These are phyloP conservation scores for Pyrus hybrid DNA, from an alignment of 331 rosid species.

Conservation along the genomic window DNA sequence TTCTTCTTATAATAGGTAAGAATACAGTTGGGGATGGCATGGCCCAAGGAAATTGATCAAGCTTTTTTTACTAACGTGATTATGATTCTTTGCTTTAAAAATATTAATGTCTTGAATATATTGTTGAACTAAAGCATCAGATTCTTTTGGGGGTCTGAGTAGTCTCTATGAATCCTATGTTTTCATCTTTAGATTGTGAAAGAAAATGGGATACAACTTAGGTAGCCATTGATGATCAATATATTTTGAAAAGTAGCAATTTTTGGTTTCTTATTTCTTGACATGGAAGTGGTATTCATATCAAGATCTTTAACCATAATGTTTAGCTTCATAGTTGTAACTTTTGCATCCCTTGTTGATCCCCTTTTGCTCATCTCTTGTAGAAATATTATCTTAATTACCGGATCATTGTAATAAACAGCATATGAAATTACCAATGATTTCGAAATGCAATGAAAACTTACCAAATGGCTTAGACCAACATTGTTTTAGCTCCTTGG, in stretches of 20 bases:
- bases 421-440: background rate
- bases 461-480: conserved; percentile 77
- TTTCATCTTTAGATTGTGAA: background rate
- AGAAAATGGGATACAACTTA: background rate
- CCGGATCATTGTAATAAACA: background rate
- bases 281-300: background rate
- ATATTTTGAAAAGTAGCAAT: background rate
- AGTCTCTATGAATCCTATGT: too few species aligned
- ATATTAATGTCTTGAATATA: background rate
- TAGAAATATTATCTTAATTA: too few species aligned
- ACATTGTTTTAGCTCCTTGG: conserved; percentile 68
- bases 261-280: background rate
- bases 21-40: conserved; percentile 77
- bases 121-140: background rate
- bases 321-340: background rate
- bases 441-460: conserved; percentile 1
- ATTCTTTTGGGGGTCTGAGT: background rate
- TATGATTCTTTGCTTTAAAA: too few species aligned
- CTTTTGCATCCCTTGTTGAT: background rate
- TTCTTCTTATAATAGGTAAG: conserved; percentile 43
- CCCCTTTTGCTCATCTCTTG: conserved; percentile 8
- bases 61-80: background rate
- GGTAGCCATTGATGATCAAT: background rate
- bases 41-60: conserved; percentile 79
- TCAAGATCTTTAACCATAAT: background rate